Percentiles rank a stretch among this genome's conserved stretches.
Conservation (phyloP, 768 basidiomycete genomes). For the Lentinula sp. region DNA sequence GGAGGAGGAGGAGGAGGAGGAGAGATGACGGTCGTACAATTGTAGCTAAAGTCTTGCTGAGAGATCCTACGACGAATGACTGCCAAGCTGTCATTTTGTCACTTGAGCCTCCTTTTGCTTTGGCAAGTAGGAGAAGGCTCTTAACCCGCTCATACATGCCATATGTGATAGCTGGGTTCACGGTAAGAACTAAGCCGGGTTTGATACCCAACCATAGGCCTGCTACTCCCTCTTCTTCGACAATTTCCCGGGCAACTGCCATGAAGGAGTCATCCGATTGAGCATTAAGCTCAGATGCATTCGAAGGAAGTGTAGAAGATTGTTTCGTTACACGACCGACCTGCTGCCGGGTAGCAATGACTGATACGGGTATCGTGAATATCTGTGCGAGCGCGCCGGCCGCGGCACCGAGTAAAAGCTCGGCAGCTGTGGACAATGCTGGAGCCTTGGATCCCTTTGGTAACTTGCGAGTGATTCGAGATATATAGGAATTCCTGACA, state of each 20-base stretch:
- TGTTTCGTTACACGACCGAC: constrained; percentile 44
- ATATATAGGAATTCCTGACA: constrained; percentile 79
- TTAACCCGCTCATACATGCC: constrained; percentile 93
- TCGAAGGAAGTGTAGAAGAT: neutral
- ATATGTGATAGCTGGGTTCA: constrained; percentile 97
- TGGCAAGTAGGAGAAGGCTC: constrained; percentile 55
- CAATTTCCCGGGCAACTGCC: constrained; percentile 76
- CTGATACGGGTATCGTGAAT: constrained; percentile 96
- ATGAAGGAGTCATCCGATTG: constrained; percentile 65
- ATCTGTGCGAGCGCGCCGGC: constrained; percentile 95
- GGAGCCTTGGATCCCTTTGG: constrained; percentile 57
- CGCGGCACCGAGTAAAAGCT: constrained; percentile 82
- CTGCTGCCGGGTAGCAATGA: constrained; percentile 97
- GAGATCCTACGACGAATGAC: constrained; percentile 83
- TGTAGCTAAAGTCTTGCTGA: constrained; percentile 94
- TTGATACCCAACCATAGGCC: constrained; percentile 93
- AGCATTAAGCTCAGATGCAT: constrained; percentile 14
- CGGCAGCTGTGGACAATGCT: constrained; percentile 66
- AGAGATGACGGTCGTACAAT: constrained; percentile 49
- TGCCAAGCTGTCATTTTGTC: constrained; percentile 71
- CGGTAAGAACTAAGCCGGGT: constrained; percentile 90
- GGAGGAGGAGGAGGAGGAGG: neutral
- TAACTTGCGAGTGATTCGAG: constrained; percentile 53
- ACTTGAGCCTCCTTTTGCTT: constrained; percentile 32
- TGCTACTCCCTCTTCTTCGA: constrained; percentile 80